Evolutionary conservation across 441 rosid genomes (phyloP).

Genomic region (Euphorbia schlechtendalii): DNA sequence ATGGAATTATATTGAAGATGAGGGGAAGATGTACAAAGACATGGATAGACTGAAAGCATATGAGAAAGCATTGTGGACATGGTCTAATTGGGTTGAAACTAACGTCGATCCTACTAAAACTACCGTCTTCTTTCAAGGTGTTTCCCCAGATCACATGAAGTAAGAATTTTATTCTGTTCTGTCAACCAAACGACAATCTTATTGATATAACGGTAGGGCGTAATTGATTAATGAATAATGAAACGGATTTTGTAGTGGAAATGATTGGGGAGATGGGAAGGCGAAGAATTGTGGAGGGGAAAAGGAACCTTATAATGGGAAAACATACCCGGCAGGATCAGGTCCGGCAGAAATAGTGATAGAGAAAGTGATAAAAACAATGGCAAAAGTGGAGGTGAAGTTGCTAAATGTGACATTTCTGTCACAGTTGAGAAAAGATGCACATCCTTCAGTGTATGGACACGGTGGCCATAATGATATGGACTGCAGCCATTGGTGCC

Average conservation of each 20-base stretch:
- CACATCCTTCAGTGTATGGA: conserved; percentile 16
- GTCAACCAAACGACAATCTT: no score
- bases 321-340: neutral
- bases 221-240: no score
- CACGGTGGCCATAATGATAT: conserved; percentile 1
- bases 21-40: conserved; percentile 6
- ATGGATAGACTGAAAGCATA: conserved; percentile 16
- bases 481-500: conserved; percentile 21
- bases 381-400: neutral
- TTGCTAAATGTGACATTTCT: conserved; percentile 13
- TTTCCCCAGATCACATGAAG: conserved; percentile 18
- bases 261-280: neutral
- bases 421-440: conserved; percentile 14
- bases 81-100: conserved; percentile 11
- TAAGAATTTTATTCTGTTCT: neutral
- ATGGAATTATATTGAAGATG: conserved; percentile 13
- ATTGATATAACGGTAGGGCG: no score
- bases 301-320: neutral
- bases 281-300: conserved; percentile 15
- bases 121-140: conserved; percentile 14
- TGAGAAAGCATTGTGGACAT: conserved; percentile 12
- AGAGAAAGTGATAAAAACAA: conserved; percentile 4
- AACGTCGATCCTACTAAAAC: conserved; percentile 7
- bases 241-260: neutral
- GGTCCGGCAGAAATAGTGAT: conserved; percentile 10